Evolutionary conservation across 2,329 filamentous ascomycete genomes (phyloP), one percentile per base, ranked within the genome.

Genomic region (Coleophoma cylindrospora): DNA sequence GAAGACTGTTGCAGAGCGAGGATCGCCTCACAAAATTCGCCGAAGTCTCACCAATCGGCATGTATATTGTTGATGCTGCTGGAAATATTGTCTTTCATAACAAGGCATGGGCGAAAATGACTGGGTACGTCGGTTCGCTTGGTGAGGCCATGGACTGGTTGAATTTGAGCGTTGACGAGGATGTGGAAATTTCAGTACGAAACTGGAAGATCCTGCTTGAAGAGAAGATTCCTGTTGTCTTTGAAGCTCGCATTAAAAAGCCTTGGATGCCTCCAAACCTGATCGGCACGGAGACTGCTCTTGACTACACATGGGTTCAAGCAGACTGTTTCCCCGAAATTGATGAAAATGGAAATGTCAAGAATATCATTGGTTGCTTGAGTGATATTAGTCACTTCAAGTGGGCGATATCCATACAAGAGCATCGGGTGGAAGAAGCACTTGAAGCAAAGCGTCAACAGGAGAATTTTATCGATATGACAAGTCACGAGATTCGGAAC

Each of bases 351-450:
- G 15, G 40, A 7, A 22, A 41, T 15, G 15, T 41, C 8, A 22
- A n/a, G 5, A 10, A 13, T 12, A 13, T 41, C 22, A 41, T 41
- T 41, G 40, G 40, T 2, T 17, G 40, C 17, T 13, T 41, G 9
- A 41, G n/a, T 4, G 87, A 94, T 61, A 94, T 94, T 54, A 89
- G 85, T 17, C 80, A 86, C 47, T 87, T 92, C 65, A 95, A 94
- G 64, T 84, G 84, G 74, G 87, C 89, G 1, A 89, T 94, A 65
- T 82, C 84, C 40, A 81, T 90, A 34, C 88, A 95, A 65, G 87
- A 79, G 59, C 77, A 84, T 41, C 83, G 88, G 52, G 83, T 87
- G 57, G 80, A 91, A 59, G 87, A 92, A 64, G 90, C 89, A 0
- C 80, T 91, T 2, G 86, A 91, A 64, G 76, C 90, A 52, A 92